Conservation (phyloP, 2,329 filamentous ascomycete species). For the Scedosporium boydii region DNA sequence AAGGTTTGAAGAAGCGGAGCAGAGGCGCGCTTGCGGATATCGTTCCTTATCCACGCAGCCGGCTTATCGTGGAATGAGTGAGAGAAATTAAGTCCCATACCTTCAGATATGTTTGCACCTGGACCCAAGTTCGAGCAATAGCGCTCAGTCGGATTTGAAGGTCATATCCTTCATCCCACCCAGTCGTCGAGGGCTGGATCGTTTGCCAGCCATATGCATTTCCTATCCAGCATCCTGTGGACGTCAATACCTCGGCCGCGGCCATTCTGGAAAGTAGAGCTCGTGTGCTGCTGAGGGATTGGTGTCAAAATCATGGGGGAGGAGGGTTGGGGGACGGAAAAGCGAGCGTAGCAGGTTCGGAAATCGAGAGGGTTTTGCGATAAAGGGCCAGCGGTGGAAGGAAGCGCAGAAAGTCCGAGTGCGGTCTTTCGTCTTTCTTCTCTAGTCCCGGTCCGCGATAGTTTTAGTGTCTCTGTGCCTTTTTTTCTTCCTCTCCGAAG, state of each 20-base stretch:
- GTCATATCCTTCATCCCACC: slow-evolving; percentile 22
- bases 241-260: slow-evolving; percentile 36
- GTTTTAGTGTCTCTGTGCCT: neutral
- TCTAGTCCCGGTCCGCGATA: neutral
- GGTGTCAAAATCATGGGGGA: slow-evolving; percentile 40
- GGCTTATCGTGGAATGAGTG: neutral
- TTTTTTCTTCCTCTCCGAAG: neutral
- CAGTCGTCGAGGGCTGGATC: slow-evolving; percentile 23
- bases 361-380: neutral
- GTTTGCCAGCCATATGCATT: slow-evolving; percentile 27
- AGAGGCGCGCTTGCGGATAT: neutral
- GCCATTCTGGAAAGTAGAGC: slow-evolving; percentile 44
- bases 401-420: neutral
- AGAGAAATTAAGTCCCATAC: neutral
- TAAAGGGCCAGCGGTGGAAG: neutral
- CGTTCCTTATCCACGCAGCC: neutral
- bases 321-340: neutral
- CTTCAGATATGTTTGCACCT: slow-evolving; percentile 1
- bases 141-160: slow-evolving; percentile 1
- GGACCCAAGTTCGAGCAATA: slow-evolving; percentile 5
- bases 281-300: slow-evolving; percentile 29
- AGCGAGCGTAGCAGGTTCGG: neutral
- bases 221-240: slow-evolving; percentile 31
- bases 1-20: neutral
- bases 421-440: neutral